Evolutionary conservation across 2,329 filamentous ascomycete genomes (phyloP), one percentile per base, ranked within the genome.

Genomic region (Colletotrichum sp.): DNA sequence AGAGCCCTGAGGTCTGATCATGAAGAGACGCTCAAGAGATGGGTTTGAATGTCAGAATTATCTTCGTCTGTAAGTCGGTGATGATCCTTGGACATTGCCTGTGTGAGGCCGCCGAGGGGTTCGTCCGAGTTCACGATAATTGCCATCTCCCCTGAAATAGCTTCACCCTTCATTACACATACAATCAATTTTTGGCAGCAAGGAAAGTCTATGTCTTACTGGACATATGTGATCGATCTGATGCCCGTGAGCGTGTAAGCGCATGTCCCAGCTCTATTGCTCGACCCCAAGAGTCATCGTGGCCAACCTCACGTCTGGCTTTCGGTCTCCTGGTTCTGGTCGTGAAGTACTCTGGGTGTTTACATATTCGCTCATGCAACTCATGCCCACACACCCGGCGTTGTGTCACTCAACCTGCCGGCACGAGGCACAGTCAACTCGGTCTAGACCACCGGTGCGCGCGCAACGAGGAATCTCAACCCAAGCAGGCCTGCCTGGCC

Each of bases 61-160:
- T 22, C 44, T 52, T 52, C 44, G 1, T 52, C 44, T 52, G n/a
- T 52, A 52, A n/a, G n/a, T 52, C 44, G 44, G 44, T 52, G 44
- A 52, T n/a, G n/a, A 4, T 22, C 1, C 6, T 22, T 52, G 4
- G 6, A 1, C 11, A n/a, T 3, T 8, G 4, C 2, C 2, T 7
- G n/a, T 11, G 2, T 13, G 44, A 52, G 0, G 44, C 6, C n/a
- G 0, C n/a, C 44, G 44, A 52, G 3, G 44, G n/a, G 44, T 22
- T n/a, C 44, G n/a, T 52, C 44, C 44, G 19, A 52, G n/a, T 52
- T 52, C 44, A 52, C 44, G n/a, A 52, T 52, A 52, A 13, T 52
- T 52, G 6, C n/a, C 44, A 52, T 22, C 9, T 11, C n/a, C n/a
- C 0, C 44, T 1, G 3, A 11, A 7, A 13, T 3, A 13, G 11